phyloP scores from a whole-genome alignment of 169 alveolate species.

The Fabrea salina region DNA sequence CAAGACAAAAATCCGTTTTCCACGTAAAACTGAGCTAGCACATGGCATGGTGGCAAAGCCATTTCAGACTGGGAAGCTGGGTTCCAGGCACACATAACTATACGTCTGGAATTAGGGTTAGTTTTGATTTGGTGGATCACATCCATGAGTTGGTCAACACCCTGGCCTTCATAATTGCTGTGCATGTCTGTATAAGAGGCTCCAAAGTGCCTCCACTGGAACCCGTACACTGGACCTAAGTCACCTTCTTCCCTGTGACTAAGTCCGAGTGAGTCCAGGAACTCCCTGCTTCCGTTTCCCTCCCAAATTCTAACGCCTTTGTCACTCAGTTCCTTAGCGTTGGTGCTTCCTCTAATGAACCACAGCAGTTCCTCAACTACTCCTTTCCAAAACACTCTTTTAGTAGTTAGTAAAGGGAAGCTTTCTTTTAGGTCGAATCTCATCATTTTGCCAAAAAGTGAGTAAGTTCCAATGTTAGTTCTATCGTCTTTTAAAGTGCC shows the following conservation, averaged over 20 bases:
- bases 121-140: constrained; percentile 86
- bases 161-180: constrained; percentile 92
- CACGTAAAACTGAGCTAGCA: constrained; percentile 94
- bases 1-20: constrained; percentile 89
- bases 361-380: constrained; percentile 94
- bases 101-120: constrained; percentile 93
- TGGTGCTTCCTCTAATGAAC: constrained; percentile 95
- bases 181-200: constrained; percentile 76
- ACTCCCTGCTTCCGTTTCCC: constrained; percentile 75
- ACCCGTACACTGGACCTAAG: constrained; percentile 92
- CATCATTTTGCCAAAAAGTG: constrained; percentile 94
- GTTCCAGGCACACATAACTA: constrained; percentile 96
- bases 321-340: constrained; percentile 92
- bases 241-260: constrained; percentile 69
- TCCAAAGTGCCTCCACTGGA: constrained; percentile 95
- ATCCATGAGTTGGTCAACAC: constrained; percentile 91
- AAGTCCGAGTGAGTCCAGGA: constrained; percentile 58
- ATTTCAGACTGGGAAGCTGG: constrained; percentile 89
- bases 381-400: constrained; percentile 92
- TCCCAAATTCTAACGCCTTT: constrained; percentile 62
- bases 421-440: constrained; percentile 89
- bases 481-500: constrained; percentile 91
- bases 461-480: constrained; percentile 86
- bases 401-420: constrained; percentile 96
- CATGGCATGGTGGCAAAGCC: constrained; percentile 99